phyloP scores from a whole-genome alignment of 2,329 filamentous ascomycete species.

The Elsinoe perseae region DNA sequence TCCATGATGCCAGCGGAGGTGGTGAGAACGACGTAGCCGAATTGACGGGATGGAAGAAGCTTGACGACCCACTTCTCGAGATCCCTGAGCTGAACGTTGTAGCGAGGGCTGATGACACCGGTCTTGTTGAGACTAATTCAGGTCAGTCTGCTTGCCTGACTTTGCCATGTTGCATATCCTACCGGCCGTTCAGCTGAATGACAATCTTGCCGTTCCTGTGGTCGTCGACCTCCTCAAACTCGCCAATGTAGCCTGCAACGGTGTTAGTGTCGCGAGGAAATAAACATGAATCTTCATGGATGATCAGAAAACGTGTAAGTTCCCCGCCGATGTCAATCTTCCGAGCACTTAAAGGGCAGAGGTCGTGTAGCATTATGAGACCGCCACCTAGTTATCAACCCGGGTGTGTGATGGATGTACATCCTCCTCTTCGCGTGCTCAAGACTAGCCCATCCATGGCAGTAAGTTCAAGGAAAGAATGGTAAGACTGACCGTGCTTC shows the following conservation, averaged over 20 bases:
- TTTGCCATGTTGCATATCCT: conserved; percentile 22
- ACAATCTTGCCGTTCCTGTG: conserved; percentile 99
- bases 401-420: conserved; percentile 49
- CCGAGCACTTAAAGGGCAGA: conserved; percentile 99
- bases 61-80: conserved; percentile 99
- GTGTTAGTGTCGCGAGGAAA: conserved; percentile 74
- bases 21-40: conserved; percentile 98
- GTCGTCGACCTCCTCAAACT: conserved; percentile 99
- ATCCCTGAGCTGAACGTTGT: conserved; percentile 96
- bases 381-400: conserved; percentile 99
- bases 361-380: conserved; percentile 69
- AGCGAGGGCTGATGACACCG: conserved; percentile 97
- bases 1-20: conserved; percentile 99
- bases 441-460: conserved; percentile 5
- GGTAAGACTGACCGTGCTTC: conserved; percentile 78
- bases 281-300: conserved; percentile 85
- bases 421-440: conserved; percentile 14
- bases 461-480: conserved; percentile 18
- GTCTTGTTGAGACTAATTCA: conserved; percentile 76
- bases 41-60: conserved; percentile 98
- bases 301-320: conserved; percentile 94
- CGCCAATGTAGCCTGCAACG: conserved; percentile 83
- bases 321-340: conserved; percentile 76
- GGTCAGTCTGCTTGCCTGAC: conserved; percentile 19
- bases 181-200: conserved; percentile 96